phyloP scores from a whole-genome alignment of 768 basidiomycete genomes.

The Tulasnella sp. region DNA sequence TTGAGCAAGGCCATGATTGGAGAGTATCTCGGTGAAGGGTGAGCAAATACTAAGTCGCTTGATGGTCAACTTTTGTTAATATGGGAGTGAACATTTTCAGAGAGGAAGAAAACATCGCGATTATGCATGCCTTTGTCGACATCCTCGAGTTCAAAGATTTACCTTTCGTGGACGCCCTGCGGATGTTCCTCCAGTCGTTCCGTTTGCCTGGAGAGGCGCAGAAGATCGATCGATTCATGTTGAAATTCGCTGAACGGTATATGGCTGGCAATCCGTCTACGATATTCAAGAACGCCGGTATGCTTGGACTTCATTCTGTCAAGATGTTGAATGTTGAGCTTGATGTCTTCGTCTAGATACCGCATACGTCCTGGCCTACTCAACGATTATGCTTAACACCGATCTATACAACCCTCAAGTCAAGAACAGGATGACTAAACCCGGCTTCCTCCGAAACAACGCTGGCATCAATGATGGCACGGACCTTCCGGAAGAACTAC shows the following conservation, averaged over 20 bases:
- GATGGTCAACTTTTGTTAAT: not conserved
- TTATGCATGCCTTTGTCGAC: conserved; percentile 98
- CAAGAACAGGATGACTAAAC: conserved; percentile 89
- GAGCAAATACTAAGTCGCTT: conserved; percentile 34
- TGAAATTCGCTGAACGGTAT: conserved; percentile 97
- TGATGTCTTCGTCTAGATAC: conserved; percentile 52
- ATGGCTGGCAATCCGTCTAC: conserved; percentile 83
- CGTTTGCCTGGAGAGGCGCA: conserved; percentile 95
- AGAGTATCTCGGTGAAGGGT: conserved; percentile 98
- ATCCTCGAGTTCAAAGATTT: conserved; percentile 77
- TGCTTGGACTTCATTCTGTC: conserved; percentile 30
- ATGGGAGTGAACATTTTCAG: conserved; percentile 42
- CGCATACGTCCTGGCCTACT: conserved; percentile 92
- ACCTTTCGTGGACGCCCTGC: conserved; percentile 83
- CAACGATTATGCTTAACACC: conserved; percentile 93
- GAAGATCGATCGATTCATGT: conserved; percentile 98
- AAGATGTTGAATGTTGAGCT: not conserved
- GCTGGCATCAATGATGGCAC: conserved; percentile 90
- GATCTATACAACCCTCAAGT: conserved; percentile 94
- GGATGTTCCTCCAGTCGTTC: conserved; percentile 89
- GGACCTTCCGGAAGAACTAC: conserved; percentile 81
- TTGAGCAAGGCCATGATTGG: conserved; percentile 94
- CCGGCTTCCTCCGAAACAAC: conserved; percentile 91
- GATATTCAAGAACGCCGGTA: conserved; percentile 90
- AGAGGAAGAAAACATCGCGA: conserved; percentile 82